Evolutionary conservation across 23 red algal species (phyloP).

Genomic region (Agarophyton chilense): DNA sequence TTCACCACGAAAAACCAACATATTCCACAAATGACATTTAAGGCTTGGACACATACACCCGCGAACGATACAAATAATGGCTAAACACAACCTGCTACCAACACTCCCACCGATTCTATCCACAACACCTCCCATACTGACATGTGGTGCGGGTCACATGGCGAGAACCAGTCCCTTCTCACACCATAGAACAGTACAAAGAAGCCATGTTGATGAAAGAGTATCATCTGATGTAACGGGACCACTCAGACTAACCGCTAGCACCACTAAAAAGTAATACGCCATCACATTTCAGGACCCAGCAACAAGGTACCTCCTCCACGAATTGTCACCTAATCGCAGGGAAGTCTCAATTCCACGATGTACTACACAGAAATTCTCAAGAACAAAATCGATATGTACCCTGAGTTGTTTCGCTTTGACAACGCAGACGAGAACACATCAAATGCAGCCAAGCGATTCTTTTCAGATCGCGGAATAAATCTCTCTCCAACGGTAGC

Average conservation of each 20-base stretch:
- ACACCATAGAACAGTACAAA: neutral
- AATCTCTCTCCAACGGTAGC: neutral
- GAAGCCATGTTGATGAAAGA: neutral
- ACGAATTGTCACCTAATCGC: no score
- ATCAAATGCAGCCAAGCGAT: neutral
- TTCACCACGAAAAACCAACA: no score
- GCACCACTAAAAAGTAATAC: neutral
- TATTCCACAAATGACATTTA: neutral
- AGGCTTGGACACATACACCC: neutral
- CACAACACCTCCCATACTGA: neutral
- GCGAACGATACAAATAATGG: neutral
- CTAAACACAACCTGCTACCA: neutral
- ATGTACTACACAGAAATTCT: no score
- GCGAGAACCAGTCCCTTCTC: neutral
- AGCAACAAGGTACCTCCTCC: no score
- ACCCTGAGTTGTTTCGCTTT: neutral
- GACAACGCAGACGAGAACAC: neutral
- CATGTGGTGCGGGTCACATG: neutral
- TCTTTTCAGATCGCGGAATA: neutral
- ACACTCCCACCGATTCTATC: neutral
- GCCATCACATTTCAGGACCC: no score
- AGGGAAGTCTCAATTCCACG: no score
- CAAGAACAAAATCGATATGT: neutral
- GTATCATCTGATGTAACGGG: slow-evolving; percentile 4
- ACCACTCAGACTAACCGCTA: neutral